Evolutionary conservation across 1,284 basidiomycete species (phyloP).

Genomic region (Inonotus hispidus): DNA sequence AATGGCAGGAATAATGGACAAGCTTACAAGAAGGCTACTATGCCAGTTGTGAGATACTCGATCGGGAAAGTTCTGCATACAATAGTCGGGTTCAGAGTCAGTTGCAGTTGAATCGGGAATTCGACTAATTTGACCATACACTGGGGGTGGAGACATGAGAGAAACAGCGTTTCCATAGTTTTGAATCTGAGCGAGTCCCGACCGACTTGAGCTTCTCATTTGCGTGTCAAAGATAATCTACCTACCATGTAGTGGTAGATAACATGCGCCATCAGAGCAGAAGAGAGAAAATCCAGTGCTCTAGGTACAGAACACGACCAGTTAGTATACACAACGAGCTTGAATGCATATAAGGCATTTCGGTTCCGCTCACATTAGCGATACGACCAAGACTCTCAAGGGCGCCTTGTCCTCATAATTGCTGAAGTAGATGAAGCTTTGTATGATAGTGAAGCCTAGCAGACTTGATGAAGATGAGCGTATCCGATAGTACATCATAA

Average conservation of each 20-base stretch:
- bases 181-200: not conserved
- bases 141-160: not conserved
- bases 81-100: not conserved
- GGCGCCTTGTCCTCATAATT: not conserved
- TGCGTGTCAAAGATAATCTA: not conserved
- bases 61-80: not conserved
- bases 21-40: constrained; percentile 9
- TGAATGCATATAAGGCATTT: not conserved
- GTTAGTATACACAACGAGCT: not conserved
- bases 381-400: not conserved
- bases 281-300: not conserved
- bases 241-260: not conserved
- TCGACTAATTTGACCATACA: not conserved
- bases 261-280: not conserved
- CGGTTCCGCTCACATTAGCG: not conserved
- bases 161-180: constrained; percentile 9
- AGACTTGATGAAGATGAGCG: not conserved
- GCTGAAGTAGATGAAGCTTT: constrained; percentile 8
- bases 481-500: not conserved
- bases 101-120: too few relatives aligned
- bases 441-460: constrained; percentile 3
- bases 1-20: not conserved
- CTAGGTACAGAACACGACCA: not conserved
- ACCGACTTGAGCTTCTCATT: not conserved
- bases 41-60: not conserved